Base-by-base conservation (phyloP, 2,329 filamentous ascomycete genomes). In the Sclerotinia sclerotiorum region DNA sequence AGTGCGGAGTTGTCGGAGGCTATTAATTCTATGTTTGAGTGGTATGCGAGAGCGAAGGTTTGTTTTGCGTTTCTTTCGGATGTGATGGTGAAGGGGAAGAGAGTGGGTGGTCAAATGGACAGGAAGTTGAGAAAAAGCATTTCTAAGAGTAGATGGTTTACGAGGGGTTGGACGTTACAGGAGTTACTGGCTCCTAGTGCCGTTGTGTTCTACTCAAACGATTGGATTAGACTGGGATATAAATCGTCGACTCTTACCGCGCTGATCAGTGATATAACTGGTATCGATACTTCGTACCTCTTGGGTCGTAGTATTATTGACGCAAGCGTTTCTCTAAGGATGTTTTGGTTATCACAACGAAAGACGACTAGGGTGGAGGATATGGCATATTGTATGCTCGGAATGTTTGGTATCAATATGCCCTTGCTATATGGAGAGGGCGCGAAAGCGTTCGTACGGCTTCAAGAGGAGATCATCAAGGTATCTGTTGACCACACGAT, bases 361-460 rank as follows among this genome's bases (percentile, higher is more conserved):
- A 69, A 74, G 39, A 79, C 77, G 2, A 75, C 72, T 1, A 73
- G 76, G 15, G 27, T 57, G 7, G 69, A 70, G 58, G 69, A 80
- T 64, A 71, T 74, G 60, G 78, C 79, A 1, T 80, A 80, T 66
- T 77, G 74, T 29, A 64, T 79, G 46, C 68, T 80, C n/a, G 79
- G 79, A 0, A 71, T 80, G 2, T 80, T 79, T 46, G 74, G 72
- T 39, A 72, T 80, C 4, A 77, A 76, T 52, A 79, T 80, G 77
- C 74, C 76, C 2, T 68, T 79, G 13, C 70, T 79, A 0, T 80
- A 79, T n/a, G 79, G 79, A 1, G 79, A 80, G 46, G 77, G 77
- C 8, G 56, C 35, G 27, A 76, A 70, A 35, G 77, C 79, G 10
- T 80, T 79, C 62, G 62, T 73, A 1, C 74, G 78, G 15, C 69